Conservation (phyloP, 352 stramenopile species). For the Globisporangium irregulare region DNA sequence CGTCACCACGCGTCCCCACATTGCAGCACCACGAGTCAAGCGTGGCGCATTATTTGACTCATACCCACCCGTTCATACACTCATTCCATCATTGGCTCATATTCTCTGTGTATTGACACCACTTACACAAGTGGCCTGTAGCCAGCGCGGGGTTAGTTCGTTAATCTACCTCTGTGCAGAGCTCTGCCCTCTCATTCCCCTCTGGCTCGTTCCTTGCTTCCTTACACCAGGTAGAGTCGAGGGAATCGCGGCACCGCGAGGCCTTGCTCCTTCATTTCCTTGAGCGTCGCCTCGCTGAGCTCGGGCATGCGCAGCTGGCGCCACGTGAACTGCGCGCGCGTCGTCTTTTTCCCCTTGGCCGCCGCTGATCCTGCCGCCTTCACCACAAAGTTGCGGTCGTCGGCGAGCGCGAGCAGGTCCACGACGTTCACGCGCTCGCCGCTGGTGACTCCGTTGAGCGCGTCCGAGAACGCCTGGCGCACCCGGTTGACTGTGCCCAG, state of each 20-base stretch:
- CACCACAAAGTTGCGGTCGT: constrained; percentile 44
- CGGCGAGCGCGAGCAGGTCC: constrained; percentile 37
- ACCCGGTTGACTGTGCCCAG: constrained; percentile 48
- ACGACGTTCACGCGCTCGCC: constrained; percentile 29
- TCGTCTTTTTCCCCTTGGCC: constrained; percentile 30
- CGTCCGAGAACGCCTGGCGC: constrained; percentile 49
- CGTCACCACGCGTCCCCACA: not conserved
- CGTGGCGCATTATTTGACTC: not conserved
- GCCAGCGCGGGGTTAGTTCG: not conserved
- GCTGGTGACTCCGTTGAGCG: constrained; percentile 35
- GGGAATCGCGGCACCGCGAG: constrained; percentile 33
- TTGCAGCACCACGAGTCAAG: not conserved
- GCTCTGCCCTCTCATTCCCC: too few relatives aligned
- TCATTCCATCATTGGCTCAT: not conserved
- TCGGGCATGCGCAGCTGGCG: constrained; percentile 43
- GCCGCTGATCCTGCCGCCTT: constrained; percentile 18
- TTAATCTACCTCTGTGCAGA: not conserved
- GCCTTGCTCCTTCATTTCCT: constrained; percentile 24
- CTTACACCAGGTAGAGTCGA: constrained; percentile 4
- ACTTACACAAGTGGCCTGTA: not conserved
- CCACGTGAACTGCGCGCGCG: constrained; percentile 34
- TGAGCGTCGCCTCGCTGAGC: constrained; percentile 18
- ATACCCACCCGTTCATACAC: not conserved
- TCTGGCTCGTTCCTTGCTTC: not conserved
- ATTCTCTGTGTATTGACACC: not conserved